Conservation (phyloP, 345 rosid genomes). For the Salix koriyanagi region DNA sequence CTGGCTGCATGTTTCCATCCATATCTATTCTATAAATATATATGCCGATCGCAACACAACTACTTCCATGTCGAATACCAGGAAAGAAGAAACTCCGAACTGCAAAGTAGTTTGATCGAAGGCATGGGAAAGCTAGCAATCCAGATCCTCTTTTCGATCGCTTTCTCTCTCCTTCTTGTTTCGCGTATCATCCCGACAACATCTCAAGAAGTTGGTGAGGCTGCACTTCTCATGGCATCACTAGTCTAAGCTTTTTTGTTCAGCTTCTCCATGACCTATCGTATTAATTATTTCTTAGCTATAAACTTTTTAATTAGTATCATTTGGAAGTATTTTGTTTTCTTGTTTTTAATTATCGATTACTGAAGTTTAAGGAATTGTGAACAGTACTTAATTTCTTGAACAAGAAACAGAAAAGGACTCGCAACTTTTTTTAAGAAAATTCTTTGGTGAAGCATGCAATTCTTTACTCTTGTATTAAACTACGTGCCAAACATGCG, state of each 20-base stretch:
- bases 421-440: not conserved
- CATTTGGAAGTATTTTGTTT: not conserved
- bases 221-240: too few species aligned
- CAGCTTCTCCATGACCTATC: not conserved
- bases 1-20: not conserved
- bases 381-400: not conserved
- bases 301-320: not conserved
- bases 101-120: not conserved
- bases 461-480: not conserved
- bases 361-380: not conserved
- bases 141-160: conserved; percentile 10
- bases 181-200: conserved; percentile 3
- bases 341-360: not conserved
- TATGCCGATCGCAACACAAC: not conserved
- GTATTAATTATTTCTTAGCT: not conserved
- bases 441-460: not conserved
- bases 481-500: not conserved
- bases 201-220: conserved; percentile 48
- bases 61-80: not conserved
- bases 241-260: not conserved
- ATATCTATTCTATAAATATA: not conserved
- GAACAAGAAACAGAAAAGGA: too few species aligned
- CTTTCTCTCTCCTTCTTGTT: conserved; percentile 23
- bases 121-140: conserved; percentile 26
- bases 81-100: not conserved